Evolutionary conservation across 106 monocot genomes (phyloP).

Genomic region (Cymbidium sinense): DNA sequence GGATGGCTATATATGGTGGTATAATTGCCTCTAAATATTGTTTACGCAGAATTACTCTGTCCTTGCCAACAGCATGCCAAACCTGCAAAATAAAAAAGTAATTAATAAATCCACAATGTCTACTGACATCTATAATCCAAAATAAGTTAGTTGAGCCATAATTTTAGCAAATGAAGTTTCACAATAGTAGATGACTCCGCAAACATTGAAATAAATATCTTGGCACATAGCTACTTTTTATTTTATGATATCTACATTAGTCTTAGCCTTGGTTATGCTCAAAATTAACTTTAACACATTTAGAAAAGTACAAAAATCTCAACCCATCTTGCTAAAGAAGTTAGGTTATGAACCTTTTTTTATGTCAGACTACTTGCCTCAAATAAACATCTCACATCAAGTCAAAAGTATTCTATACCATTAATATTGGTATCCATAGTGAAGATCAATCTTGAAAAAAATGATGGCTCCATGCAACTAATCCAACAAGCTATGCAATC

Average conservation of each 20-base stretch:
- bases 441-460: no score
- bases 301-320: not conserved
- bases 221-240: no score
- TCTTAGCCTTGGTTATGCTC: not conserved
- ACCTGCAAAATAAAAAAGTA: constrained; percentile 43
- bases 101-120: not conserved
- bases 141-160: not conserved
- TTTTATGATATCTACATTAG: not conserved
- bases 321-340: no score
- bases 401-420: no score
- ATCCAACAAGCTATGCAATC: no score
- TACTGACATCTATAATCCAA: not conserved
- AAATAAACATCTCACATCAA: no score
- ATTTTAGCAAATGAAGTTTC: not conserved
- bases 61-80: constrained; percentile 88
- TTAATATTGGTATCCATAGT: no score
- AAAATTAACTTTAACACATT: not conserved
- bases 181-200: not conserved
- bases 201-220: not conserved
- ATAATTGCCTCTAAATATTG: constrained; percentile 83
- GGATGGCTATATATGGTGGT: constrained; percentile 86
- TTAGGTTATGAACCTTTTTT: no score
- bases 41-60: constrained; percentile 74
- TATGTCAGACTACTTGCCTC: no score
- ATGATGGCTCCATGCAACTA: no score